Base-by-base conservation (phyloP, 2,329 filamentous ascomycete species). In the Epichloe sibirici region DNA sequence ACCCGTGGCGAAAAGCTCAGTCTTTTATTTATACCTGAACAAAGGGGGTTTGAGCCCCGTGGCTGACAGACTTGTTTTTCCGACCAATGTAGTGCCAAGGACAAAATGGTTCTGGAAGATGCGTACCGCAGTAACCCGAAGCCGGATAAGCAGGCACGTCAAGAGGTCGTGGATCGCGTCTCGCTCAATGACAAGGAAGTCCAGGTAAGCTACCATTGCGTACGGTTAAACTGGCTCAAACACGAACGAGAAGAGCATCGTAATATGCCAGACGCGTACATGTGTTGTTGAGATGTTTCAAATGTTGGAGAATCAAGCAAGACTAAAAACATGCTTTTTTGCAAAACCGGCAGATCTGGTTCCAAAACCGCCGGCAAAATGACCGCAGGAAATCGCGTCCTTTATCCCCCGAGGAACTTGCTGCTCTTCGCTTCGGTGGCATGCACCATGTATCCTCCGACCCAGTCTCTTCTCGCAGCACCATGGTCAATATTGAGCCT, bases 111-210 rank as follows among this genome's bases (percentile, higher is more conserved):
- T 51, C 82, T 96, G 55, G 91, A 96, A 69, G 78, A 86, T 38
- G 89, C 91, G 54, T 96, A 95, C 65, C 78, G 81, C 61, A 79
- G 76, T 56, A 94, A 96, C 66, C 81, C 88, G 6, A 96, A 95
- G 69, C 91, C 91, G 37, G 90, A 95, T 72, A 96, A 95, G 71
- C 78, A 83, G 52, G 86, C 88, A 68, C 88, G 91, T 71, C 78
- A 88, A 46, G 83, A 85, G 54, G 90, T 97, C 57, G 88, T 94
- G 55, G 80, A 81, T 70, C 86, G 83, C 69, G 90, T 96, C 56
- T 86, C 88, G 25, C 77, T 97, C 57, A 91, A 88, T 59, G 90
- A 96, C 72, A 96, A 95, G 69, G 90, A 96, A 74, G 89, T 96
- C 39, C 91, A 96, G 82, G 91, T 95, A 73, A 69, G 84, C 15